Conservation (phyloP, 805 yeast genomes). For the Teunomyces pallodes region DNA sequence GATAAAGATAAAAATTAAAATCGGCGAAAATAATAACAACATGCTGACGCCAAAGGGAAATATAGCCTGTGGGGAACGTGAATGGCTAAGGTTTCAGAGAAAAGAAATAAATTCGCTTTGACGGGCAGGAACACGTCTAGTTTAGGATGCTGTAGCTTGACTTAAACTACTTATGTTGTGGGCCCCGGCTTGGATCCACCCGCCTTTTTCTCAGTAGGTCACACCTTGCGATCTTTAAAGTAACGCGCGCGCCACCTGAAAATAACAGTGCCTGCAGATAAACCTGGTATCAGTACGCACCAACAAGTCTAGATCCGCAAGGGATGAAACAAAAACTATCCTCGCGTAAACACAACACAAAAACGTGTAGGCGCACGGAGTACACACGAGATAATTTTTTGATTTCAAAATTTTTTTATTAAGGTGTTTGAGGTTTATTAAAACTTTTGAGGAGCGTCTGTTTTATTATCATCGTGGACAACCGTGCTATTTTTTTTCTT, state of each 20-base stretch:
- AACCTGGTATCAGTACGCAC: background rate
- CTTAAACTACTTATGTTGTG: background rate
- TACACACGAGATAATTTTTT: conserved; percentile 1
- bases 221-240: no score
- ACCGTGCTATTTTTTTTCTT: no score
- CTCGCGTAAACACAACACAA: background rate
- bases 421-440: background rate
- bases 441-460: background rate
- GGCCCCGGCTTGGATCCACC: background rate
- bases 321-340: background rate
- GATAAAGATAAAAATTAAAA: no score
- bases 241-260: background rate
- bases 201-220: background rate
- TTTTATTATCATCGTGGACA: background rate
- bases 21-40: no score
- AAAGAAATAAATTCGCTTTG: no score
- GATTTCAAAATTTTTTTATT: background rate
- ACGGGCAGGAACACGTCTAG: no score
- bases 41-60: no score
- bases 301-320: conserved; percentile 1
- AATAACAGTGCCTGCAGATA: background rate
- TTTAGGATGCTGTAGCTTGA: background rate
- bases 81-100: no score
- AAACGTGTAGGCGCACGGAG: conserved; percentile 1
- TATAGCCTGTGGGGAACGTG: no score